Evolutionary conservation across 805 yeast species (phyloP), one percentile per base, ranked within the genome.

Genomic region (Teunomyces funiuensis): DNA sequence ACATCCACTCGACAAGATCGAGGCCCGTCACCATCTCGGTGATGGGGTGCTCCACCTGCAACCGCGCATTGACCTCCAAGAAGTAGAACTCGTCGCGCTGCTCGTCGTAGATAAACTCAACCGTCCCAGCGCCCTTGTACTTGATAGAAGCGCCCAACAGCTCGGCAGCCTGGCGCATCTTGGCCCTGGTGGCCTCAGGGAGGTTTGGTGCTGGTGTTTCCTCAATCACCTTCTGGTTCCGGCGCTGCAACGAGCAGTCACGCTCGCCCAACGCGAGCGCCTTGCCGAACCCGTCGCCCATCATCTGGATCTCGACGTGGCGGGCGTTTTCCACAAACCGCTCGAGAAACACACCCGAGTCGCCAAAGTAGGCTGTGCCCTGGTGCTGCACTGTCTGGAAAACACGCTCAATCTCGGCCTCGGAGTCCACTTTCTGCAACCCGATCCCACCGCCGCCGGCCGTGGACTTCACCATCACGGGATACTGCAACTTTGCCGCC

Each of bases 401-500:
- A 10, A 90, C 95, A 47, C 85, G 70, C 66, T 81, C 87, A 49
- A 93, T 81, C 45, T 93, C 97, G 14, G 63, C 80, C 51, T 79
- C 86, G 26, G 81, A 75, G 56, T 90, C 96, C 44, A 90, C 97
- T 60, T 89, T 86, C 64, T 91, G 97, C 53, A 91, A 71, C 50
- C 99, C 99, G 57, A 91, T 91, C 67, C 99, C 99, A 65, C 99
- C 99, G 58, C 99, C 99, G 61, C 99, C 99, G 18, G 98, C 98
- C 46, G 99, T 93, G 18, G 96, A 85, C 66, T 91, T 91, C 38
- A 93, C 87, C 98, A 91, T 91, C 25, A 91, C 80, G 20, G 98
- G 98, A 55, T 88, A 93, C 43, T 77, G 85, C 38, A 91, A 71
- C 53, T 77, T 68, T 13, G 78, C 81, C 11, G 97, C 98, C 47